Conservation (phyloP, 1,284 basidiomycete genomes). For the Phellopilus nigrolimitatus region DNA sequence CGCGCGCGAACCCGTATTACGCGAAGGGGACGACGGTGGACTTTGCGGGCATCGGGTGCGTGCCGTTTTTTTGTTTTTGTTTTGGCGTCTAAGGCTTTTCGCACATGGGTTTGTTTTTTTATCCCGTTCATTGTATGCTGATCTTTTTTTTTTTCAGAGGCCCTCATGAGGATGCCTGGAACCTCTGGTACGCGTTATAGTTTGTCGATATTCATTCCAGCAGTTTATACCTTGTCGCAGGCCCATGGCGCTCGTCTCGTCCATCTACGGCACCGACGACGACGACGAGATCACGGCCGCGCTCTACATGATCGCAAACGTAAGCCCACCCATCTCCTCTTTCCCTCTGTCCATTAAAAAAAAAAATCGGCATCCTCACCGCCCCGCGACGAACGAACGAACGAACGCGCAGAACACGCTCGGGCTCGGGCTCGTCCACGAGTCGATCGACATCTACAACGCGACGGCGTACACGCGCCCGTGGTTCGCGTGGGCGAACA, state of each 20-base stretch:
- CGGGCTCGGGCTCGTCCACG: constrained; percentile 73
- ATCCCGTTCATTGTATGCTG: not conserved
- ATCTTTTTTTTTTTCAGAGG: constrained; percentile 40
- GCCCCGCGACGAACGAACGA: constrained; percentile 12
- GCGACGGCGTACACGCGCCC: constrained; percentile 58
- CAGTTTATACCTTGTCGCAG: constrained; percentile 28
- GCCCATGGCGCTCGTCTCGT: constrained; percentile 76
- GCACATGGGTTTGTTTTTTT: too few relatives aligned
- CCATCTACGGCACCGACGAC: constrained; percentile 68
- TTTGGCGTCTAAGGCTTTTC: not conserved
- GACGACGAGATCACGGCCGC: constrained; percentile 60
- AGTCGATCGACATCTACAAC: constrained; percentile 63
- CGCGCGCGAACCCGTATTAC: constrained; percentile 65
- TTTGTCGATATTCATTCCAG: not conserved
- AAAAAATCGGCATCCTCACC: not conserved
- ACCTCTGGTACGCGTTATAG: constrained; percentile 58
- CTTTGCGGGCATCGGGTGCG: constrained; percentile 66
- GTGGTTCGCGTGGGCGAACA: constrained; percentile 83
- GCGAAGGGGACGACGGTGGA: constrained; percentile 53
- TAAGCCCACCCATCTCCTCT: constrained; percentile 30
- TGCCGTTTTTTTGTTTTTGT: constrained; percentile 14
- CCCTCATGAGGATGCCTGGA: constrained; percentile 66
- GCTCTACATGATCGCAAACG: constrained; percentile 61
- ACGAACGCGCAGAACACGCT: constrained; percentile 49
- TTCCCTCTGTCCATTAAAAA: not conserved